Evolutionary conservation across 139 green algal species (phyloP).

Genomic region (Closterium sp.): DNA sequence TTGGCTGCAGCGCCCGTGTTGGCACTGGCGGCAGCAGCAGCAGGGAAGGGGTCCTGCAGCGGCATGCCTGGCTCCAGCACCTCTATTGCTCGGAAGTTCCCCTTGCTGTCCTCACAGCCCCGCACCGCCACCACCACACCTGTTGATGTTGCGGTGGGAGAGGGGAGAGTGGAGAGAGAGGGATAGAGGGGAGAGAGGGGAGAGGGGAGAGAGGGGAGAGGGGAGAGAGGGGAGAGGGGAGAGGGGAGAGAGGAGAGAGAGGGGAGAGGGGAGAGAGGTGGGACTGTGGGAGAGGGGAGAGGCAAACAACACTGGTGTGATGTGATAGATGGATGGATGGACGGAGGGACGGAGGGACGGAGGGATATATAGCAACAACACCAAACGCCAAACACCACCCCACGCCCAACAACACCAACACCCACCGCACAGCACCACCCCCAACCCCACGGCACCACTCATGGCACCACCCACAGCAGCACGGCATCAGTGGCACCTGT

Average conservation of each 20-base stretch:
- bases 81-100: constrained; percentile 48
- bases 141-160: background rate
- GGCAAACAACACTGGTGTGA: too few species aligned
- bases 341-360: background rate
- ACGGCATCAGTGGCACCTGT: too few species aligned
- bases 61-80: constrained; percentile 36
- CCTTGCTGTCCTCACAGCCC: constrained; percentile 55
- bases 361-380: background rate
- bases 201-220: too few species aligned
- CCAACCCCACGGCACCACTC: background rate
- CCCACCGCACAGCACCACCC: too few species aligned
- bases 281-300: too few species aligned
- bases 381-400: background rate
- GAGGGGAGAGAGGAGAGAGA: too few species aligned
- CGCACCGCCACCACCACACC: constrained; percentile 78
- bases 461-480: background rate
- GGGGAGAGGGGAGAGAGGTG: too few species aligned
- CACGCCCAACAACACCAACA: too few species aligned
- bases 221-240: too few species aligned
- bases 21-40: background rate
- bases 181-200: too few species aligned
- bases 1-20: background rate
- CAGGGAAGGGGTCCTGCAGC: constrained; percentile 1
- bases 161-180: too few species aligned
- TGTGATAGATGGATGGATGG: background rate